Evolutionary conservation across 768 basidiomycete genomes (phyloP), one percentile per base, ranked within the genome.

Genomic region (Mycena rebaudengoi): DNA sequence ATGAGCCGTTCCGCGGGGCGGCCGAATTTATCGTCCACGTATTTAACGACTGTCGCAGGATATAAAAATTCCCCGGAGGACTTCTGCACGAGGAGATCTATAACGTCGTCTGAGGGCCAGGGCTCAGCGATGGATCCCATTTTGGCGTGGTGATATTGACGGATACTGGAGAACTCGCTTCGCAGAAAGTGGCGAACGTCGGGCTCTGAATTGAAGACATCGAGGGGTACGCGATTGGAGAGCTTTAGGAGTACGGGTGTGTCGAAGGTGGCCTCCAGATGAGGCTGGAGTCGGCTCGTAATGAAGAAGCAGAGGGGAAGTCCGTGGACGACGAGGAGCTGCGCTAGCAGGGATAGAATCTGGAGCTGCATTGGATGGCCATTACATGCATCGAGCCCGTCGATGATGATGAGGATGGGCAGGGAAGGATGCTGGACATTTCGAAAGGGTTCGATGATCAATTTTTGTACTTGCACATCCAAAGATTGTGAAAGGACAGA

Each of bases 381-480:
- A 8, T 73, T 72, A 39, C 75, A 76, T 10, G 73, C 72, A 29
- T 68, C 66, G 1, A 68, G 62, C 5, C 41, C 59, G 44, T 68
- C 66, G 20, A 68, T 58, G 28, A 76, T 65, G 5, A 76, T 45
- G 10, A 73, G 39, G 0, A 69, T 70, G 20, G 65, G 56, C 3
- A 45, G 39, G 0, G 58, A 62, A 0, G 54, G 46, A 37, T 67
- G 70, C 1, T n/a, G 59, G 13, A 60, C 60, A 5, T 51, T 60
- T 5, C 52, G 61, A 21, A 71, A 56, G 14, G 75, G 72, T 10
- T 64, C 67, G 13, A 68, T 23, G 11, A 76, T 46, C 5, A 76
- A 64, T 48, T 71, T 71, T 48, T 71, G 67, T 57, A 74, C 66
- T 23, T 76, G 75, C 37, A 73, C 71, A 33, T 71, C 73, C 18